Base-by-base conservation (phyloP, 164 flowering plant species). In the Magnolia changhungtana region DNA sequence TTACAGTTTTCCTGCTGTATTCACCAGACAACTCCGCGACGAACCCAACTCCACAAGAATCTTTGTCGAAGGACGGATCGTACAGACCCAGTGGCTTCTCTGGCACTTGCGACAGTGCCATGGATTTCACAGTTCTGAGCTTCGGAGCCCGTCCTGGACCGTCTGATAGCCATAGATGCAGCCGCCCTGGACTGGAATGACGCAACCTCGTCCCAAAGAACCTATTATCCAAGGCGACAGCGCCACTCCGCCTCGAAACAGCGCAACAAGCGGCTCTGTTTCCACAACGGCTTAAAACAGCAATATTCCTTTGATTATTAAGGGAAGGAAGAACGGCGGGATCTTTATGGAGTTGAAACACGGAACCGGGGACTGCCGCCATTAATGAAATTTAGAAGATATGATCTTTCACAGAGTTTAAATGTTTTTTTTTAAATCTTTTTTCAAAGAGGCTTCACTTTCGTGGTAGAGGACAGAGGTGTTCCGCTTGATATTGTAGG, bases 41-140 rank as follows among this genome's bases (percentile, higher is more conserved):
- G 51, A 96, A 96, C 49, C 99, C 99, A 45, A 96, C 99, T 16
- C 99, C 99, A 71, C 99, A 96, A 1, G 99, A 92, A 78, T 96
- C 99, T 86, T 92, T 96, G 81, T 96, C 99, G 49, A 90, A 89
- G 2, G 87, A 73, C 4, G 99, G 94, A 83, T 96, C 95, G 61
- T 94, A 96, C 7, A 96, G 81, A 11, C 99, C 99, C n/a, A 93
- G 88, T 4, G 98, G 97, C 88, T 93, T 91, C 84, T 93, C 97
- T 51, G 99, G 99, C 50, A 93, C 95, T 72, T 82, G 89, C 18
- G 99, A 96, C 72, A 96, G 63, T 24, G 84, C 82, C 63, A 75
- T 75, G 16, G 95, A 87, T 18, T 85, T 83, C 51, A 83, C 88
- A 24, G 83, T 88, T 55, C 87, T 77, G 37, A 88, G 91, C 81